Percentiles rank a stretch among this genome's conserved stretches.
phyloP scores from a whole-genome alignment of 2,329 filamentous ascomycete species.

The Diaporthe australafricana region DNA sequence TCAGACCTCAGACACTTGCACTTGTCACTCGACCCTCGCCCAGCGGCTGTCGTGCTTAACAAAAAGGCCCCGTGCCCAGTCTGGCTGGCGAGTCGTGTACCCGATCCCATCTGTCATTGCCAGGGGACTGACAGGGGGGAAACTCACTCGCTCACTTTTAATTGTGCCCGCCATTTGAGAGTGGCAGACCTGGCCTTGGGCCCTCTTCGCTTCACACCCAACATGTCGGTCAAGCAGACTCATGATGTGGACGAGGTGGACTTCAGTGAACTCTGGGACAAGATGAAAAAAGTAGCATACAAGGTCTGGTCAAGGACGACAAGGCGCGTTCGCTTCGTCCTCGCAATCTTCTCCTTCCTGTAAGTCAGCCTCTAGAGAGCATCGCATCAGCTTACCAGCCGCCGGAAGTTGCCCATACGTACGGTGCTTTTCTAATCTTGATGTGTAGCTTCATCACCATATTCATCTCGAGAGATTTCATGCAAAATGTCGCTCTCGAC shows the following conservation, averaged over 20 bases:
- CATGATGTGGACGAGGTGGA: conserved; percentile 33
- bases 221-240: conserved; percentile 25
- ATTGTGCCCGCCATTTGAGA: background rate
- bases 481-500: conserved; percentile 30
- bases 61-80: background rate
- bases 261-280: conserved; percentile 33
- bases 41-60: conserved; percentile 1
- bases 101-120: background rate
- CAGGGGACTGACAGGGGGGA: background rate
- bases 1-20: background rate
- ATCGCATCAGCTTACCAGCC: background rate
- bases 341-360: conserved; percentile 30
- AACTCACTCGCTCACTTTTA: background rate
- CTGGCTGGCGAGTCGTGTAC: conserved; percentile 11
- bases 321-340: conserved; percentile 33
- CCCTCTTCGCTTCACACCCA: background rate
- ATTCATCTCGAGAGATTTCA: conserved; percentile 30
- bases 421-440: conserved; percentile 18
- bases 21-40: background rate
- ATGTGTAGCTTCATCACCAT: conserved; percentile 27
- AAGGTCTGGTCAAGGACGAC: conserved; percentile 36
- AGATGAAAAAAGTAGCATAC: conserved; percentile 28
- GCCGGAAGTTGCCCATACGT: background rate
- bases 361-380: conserved; percentile 8
- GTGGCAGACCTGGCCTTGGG: background rate